Conservation (phyloP, 495 filamentous ascomycete species). For the Penicillium bovifimosum region DNA sequence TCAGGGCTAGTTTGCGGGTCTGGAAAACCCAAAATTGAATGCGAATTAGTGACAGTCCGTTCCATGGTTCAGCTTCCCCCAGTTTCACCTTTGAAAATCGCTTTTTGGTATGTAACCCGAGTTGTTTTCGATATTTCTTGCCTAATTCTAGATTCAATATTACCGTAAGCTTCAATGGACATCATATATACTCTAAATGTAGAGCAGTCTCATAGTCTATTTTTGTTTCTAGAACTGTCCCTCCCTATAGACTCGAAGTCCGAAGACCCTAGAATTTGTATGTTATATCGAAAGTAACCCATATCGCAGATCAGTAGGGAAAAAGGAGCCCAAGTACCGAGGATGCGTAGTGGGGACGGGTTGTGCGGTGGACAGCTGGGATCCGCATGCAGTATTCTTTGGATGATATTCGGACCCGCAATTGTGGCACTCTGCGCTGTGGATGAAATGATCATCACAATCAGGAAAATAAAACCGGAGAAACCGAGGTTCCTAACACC, state of each 20-base stretch:
- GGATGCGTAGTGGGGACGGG: constrained; percentile 6
- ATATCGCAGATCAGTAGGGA: constrained; percentile 5
- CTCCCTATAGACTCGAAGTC: too few species aligned
- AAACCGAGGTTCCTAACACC: not conserved
- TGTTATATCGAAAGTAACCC: not conserved
- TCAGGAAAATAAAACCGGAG: not conserved
- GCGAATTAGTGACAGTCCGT: not conserved
- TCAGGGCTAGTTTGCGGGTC: constrained; percentile 2
- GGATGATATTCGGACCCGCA: not conserved
- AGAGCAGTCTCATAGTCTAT: too few species aligned
- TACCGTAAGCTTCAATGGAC: too few species aligned
- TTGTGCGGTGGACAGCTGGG: constrained; percentile 2
- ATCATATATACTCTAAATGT: not conserved
- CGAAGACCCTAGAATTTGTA: too few species aligned
- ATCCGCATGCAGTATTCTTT: not conserved
- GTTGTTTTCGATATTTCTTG: too few species aligned
- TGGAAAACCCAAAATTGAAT: not conserved
- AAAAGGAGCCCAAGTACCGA: not conserved
- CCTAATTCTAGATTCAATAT: too few species aligned
- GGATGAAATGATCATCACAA: not conserved
- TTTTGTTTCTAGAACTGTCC: too few species aligned
- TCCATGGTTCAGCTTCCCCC: not conserved
- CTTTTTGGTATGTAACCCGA: not conserved
- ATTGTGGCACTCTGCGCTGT: not conserved
- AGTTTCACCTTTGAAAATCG: not conserved